phyloP scores from a whole-genome alignment of 192 early-diverging fungal genomes.

The Chytriomyces hyalinus region DNA sequence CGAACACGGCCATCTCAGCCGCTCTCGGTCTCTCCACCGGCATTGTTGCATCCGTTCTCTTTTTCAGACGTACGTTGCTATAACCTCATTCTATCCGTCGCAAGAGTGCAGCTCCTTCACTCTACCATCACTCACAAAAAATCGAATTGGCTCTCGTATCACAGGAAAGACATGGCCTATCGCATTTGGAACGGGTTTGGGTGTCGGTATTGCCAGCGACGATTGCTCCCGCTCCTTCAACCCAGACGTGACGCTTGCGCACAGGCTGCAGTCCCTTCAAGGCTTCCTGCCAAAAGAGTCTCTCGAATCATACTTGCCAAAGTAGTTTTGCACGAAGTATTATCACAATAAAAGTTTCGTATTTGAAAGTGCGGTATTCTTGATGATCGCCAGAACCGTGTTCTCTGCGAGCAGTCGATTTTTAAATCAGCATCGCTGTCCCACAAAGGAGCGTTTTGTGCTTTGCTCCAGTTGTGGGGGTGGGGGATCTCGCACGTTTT shows the following conservation, averaged over 20 bases:
- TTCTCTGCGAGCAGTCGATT: no score
- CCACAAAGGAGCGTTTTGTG: no score
- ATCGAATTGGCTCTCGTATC: not conserved
- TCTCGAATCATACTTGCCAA: no score
- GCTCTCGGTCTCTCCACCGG: slow-evolving; percentile 27
- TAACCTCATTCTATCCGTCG: no score
- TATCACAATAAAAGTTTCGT: no score
- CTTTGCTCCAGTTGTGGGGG: no score
- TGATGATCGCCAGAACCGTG: no score
- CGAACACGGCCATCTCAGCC: slow-evolving; percentile 21
- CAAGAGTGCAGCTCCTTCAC: not conserved
- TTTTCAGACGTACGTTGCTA: slow-evolving; percentile 22
- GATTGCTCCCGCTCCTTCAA: slow-evolving; percentile 36
- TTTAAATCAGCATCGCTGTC: no score
- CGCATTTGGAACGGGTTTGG: slow-evolving; percentile 31
- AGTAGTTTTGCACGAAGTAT: no score
- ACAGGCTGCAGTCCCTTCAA: slow-evolving; percentile 25
- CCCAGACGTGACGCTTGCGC: slow-evolving; percentile 27
- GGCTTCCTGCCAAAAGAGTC: slow-evolving; percentile 21
- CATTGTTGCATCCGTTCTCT: slow-evolving; percentile 27
- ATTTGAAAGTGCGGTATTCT: no score
- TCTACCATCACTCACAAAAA: not conserved
- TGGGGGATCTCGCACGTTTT: no score
- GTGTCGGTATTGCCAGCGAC: slow-evolving; percentile 23
- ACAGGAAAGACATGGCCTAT: slow-evolving; percentile 36